Base-by-base conservation (phyloP, 257 asterid species). In the Knoxia roxburghii region DNA sequence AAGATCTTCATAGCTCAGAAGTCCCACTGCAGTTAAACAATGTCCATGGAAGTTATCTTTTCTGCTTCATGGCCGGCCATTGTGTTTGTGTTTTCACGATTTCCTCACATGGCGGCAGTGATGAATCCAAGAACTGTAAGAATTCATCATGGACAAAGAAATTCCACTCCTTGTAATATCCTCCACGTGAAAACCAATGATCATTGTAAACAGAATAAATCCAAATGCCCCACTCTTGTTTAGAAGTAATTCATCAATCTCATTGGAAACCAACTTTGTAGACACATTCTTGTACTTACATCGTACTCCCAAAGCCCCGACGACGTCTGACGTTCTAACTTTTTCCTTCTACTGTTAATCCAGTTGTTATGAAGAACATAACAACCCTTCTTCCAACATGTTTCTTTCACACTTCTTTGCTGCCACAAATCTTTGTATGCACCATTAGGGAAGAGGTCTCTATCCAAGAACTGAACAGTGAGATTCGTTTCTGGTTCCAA, bases 281-380 rank as follows among this genome's bases (percentile, higher is more conserved):
- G 55, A 77, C 95, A 90, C 99, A 86, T 93, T 61, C 97, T 79
- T 64, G 68, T 78, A 80, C 84, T 77, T 69, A 82, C 76, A 67
- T 88, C 99, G 37, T 90, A 90, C 33, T 85, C 95, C 99, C 99
- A 88, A 21, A 90, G 86, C 65, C 95, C 89, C 1, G 95, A 93
- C 21, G 74, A 69, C 26, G 87, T 85, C 83, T 88, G 95, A 46
- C 97, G 78, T 68, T 88, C 90, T 17, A 90, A 78, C 82, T 93
- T 93, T 80, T 84, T 88, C 78, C 76, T 76, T 68, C 95, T 73
- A 74, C 97, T 86, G 50, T 81, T 82, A 41, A 86, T 81, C 97
- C 99, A 93, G 67, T 90, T 90, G 82, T 90, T 93, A 56, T 93
- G 97, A 56, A 94, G 75, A 46, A 85, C 33, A 65, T 74, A 76